A percentile compares a stretch with the other conserved stretches of the same genome.
These are phyloP conservation scores for Exophiala spinifera DNA, from an alignment of 2,329 filamentous ascomycete species.

Conservation along the genomic window DNA sequence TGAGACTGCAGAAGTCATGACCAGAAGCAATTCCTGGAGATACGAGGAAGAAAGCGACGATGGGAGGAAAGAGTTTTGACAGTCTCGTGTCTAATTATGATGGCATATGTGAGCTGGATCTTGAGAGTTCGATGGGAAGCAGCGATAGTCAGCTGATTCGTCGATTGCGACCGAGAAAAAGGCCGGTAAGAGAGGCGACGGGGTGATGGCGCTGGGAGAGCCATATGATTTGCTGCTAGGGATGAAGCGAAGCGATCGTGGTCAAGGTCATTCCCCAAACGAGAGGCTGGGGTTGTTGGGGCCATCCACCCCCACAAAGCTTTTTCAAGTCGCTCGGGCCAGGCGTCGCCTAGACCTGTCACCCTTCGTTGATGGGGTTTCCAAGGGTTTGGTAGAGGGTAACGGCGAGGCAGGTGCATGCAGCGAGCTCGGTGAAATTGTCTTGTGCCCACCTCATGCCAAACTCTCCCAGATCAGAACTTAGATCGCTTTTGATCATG, in stretches of 20 bases:
- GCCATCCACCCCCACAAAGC: neutral
- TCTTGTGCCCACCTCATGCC: no score
- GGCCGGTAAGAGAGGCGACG: neutral
- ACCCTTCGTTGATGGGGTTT: neutral
- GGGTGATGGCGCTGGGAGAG: no score
- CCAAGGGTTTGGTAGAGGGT: neutral
- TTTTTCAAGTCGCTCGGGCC: neutral
- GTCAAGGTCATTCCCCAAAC: neutral
- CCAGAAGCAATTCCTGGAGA: no score
- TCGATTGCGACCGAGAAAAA: slow-evolving; percentile 6
- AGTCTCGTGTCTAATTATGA: neutral
- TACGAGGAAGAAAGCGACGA: no score
- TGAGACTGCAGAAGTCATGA: neutral
- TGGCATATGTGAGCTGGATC: neutral
- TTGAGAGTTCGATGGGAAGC: neutral
- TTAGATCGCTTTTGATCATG: no score
- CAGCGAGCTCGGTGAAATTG: no score
- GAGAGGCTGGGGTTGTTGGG: neutral
- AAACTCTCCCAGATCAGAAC: no score
- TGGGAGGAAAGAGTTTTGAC: neutral
- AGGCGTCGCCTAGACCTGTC: neutral
- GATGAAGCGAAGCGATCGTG: neutral
- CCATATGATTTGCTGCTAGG: no score
- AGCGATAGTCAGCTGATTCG: neutral
- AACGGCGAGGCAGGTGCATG: neutral